A percentile compares a stretch with the other conserved stretches of the same genome.
Evolutionary conservation across 495 filamentous ascomycete genomes (phyloP).

Genomic region (Penicillium pancosmium): DNA sequence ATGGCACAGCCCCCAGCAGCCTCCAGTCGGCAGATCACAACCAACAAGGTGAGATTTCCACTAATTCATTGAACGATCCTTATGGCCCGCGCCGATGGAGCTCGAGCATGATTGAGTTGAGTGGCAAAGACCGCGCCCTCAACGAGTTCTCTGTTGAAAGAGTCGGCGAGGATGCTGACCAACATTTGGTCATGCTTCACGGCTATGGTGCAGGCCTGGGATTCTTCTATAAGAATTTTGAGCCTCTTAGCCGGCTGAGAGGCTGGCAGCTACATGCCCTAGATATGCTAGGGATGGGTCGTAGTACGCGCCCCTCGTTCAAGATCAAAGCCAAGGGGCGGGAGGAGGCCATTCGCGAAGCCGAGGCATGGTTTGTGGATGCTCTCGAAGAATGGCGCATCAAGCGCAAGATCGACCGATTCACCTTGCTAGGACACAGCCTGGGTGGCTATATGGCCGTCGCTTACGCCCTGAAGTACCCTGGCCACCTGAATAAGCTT

Average conservation of each 20-base stretch:
- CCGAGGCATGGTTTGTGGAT: slow-evolving; percentile 95
- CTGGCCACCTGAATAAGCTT: slow-evolving; percentile 89
- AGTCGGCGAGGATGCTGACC: slow-evolving; percentile 70
- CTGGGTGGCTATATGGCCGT: slow-evolving; percentile 93
- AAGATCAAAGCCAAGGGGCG: slow-evolving; percentile 78
- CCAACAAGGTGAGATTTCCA: slow-evolving; percentile 40
- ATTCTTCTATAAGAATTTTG: slow-evolving; percentile 98
- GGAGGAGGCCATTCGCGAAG: slow-evolving; percentile 81
- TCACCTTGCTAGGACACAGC: slow-evolving; percentile 91
- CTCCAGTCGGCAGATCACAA: slow-evolving; percentile 42
- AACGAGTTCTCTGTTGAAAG: slow-evolving; percentile 95
- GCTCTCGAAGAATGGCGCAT: slow-evolving; percentile 94
- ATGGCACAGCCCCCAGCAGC: slow-evolving; percentile 41
- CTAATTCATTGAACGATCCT: slow-evolving; percentile 67
- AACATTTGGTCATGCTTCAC: slow-evolving; percentile 95
- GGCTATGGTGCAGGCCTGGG: slow-evolving; percentile 95
- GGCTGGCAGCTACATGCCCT: slow-evolving; percentile 92
- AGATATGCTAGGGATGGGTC: slow-evolving; percentile 93
- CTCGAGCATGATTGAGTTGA: slow-evolving; percentile 79
- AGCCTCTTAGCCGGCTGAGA: slow-evolving; percentile 70
- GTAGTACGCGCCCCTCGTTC: slow-evolving; percentile 83
- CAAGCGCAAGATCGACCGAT: slow-evolving; percentile 83
- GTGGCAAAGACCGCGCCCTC: slow-evolving; percentile 81
- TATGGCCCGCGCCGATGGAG: slow-evolving; percentile 86
- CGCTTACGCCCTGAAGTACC: slow-evolving; percentile 94